Evolutionary conservation across 2,329 filamentous ascomycete genomes (phyloP).

Genomic region (Septoria petroselini): DNA sequence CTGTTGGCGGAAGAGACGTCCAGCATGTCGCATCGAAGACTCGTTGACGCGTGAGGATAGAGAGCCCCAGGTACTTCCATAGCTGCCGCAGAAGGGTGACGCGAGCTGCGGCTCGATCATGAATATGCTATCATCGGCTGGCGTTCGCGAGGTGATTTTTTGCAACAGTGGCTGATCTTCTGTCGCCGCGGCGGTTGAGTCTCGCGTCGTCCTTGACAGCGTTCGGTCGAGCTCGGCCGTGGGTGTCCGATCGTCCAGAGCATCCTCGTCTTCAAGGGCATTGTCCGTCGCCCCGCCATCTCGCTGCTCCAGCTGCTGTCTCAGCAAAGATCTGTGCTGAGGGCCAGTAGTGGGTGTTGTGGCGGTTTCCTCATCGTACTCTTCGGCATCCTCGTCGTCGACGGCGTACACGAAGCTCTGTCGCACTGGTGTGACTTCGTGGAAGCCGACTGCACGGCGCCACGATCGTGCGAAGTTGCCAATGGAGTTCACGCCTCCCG

Average conservation of each 20-base stretch:
- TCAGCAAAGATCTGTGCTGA: slow-evolving; percentile 34
- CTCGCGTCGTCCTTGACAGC: slow-evolving; percentile 8
- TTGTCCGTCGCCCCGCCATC: slow-evolving; percentile 22
- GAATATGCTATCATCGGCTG: slow-evolving; percentile 45
- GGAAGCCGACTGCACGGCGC: slow-evolving; percentile 84
- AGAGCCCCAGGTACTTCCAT: slow-evolving; percentile 62
- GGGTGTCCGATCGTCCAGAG: slow-evolving; percentile 34
- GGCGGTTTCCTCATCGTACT: slow-evolving; percentile 50
- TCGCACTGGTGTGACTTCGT: slow-evolving; percentile 77
- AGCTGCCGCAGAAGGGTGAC: slow-evolving; percentile 69
- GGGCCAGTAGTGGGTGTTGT: slow-evolving; percentile 33
- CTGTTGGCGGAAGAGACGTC: slow-evolving; percentile 49
- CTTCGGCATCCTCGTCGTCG: slow-evolving; percentile 47
- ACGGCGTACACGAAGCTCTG: slow-evolving; percentile 63
- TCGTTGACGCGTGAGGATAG: slow-evolving; percentile 57
- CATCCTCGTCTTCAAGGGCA: slow-evolving; percentile 25
- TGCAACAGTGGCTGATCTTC: slow-evolving; percentile 31
- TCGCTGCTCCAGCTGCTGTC: slow-evolving; percentile 33
- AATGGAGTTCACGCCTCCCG: slow-evolving; percentile 89
- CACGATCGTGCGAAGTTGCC: slow-evolving; percentile 82
- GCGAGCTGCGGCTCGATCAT: slow-evolving; percentile 56
- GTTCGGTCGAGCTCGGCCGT: slow-evolving; percentile 25
- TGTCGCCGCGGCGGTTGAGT: slow-evolving; percentile 5
- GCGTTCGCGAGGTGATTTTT: slow-evolving; percentile 30
- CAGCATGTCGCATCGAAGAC: slow-evolving; percentile 55